Base-by-base conservation (phyloP, 179 eudicot species). In the Silene coronaria region DNA sequence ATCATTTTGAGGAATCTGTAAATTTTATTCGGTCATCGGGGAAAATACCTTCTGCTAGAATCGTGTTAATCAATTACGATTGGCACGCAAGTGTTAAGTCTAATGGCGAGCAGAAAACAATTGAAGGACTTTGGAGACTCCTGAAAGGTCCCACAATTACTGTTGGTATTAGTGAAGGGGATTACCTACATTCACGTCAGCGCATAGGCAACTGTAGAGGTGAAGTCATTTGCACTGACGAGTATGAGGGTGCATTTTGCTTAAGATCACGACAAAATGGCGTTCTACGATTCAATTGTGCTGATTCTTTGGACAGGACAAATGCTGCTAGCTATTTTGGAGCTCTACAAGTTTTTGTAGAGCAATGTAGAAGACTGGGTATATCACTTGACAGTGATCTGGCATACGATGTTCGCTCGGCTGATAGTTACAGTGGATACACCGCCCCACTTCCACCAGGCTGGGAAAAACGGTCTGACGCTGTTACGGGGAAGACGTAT, bases 241-340 rank as follows among this genome's bases (percentile, higher is more conserved):
- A 89, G 78, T 71, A 72, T 65, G 88, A 82, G 72, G 97, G 98
- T 78, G 96, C 93, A 48, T 94, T 86, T 85, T 92, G 96, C 86
- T 81, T 94, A 83, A 85, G 98, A 82, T 83, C 91, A 74, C 97
- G 90, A 46, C 98, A 94, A 85, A 92, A 88, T 82, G 98, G 98
- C 68, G 94, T 90, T 48, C 80, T 94, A 78, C 98, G 98, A 70
- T 94, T 87, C 75, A 94, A 94, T 71, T 94, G 98, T 78, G 98
- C 98, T 10, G 98, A 94, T 84, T 94, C 98, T 24, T 86, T 94
- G 89, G 98, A 94, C 75, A 84, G 98, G 83, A 94, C 98, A 70
- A 94, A 94, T 84, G 98, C 98, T 78, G 98, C 98, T 59, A 94
- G 97, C 82, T 94, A 80, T 82, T 94, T 94, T 84, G 98, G 97